Evolutionary conservation across 495 filamentous ascomycete species (phyloP), one percentile per base, ranked within the genome.

Genomic region (Aeminium ludgeri): DNA sequence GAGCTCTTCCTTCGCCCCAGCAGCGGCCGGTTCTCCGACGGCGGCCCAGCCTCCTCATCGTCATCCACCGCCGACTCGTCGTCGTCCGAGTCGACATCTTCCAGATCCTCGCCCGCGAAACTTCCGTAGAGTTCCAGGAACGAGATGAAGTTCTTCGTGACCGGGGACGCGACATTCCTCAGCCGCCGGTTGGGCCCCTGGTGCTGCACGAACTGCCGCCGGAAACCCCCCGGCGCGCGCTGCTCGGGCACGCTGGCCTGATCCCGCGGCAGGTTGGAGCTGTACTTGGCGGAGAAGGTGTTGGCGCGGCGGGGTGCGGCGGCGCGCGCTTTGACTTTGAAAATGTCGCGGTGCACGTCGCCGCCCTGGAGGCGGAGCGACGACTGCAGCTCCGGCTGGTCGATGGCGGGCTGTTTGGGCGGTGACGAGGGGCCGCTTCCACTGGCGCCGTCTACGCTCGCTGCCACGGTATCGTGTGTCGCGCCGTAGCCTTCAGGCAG

Each of bases 31-130:
- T 41, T 25, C 62, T 63, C 56, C 5, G 37, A 17, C 46, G 58
- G 49, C 12, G 34, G 41, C 16, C 50, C 51, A 18, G 60, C 58
- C 27, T 60, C 61, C 13, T 51, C 52, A 2, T 64, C 65, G 8
- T 58, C 61, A 0, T 59, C 62, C 4, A 56, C 40, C 12, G 65
- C 55, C 16, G 62, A 65, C 36, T 80, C 75, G 29, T 76, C 69
- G 3, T 59, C 56, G 30, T 53, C 53, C 12, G 41, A 40, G 30
- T 53, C 50, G 15, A 29, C 69, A 34, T 81, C 78, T 2, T 59
- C 69, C 10, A 82, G 64, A 43, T 81, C 76, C 49, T 82, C 78
- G 6, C 77, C 78, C 0, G 78, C 78, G 52, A 82, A 82, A 36
- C 65, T 69, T 0, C 76, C 77, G 53, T 81, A 82, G 5, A 81